Evolutionary conservation across 2,329 filamentous ascomycete species (phyloP).

Genomic region (Zymoseptoria pseudotritici): DNA sequence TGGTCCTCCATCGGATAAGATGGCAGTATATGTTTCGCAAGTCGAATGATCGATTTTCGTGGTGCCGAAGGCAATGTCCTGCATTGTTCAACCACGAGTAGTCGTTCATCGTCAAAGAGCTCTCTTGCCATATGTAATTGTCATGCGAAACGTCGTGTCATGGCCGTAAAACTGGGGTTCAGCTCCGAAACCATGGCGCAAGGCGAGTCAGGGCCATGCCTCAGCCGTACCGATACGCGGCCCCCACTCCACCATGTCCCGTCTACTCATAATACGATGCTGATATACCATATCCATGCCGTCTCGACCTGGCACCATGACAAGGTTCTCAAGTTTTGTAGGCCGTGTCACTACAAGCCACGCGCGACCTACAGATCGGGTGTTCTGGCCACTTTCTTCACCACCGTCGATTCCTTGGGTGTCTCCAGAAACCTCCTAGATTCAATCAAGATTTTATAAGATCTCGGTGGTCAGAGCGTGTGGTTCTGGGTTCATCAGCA

Average conservation of each 20-base stretch:
- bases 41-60: not conserved
- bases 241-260: not conserved
- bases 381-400: no score
- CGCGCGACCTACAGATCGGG: no score
- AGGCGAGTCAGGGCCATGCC: not conserved
- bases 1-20: not conserved
- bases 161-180: not conserved
- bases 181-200: not conserved
- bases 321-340: not conserved
- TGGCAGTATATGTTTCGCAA: no score
- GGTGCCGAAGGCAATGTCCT: not conserved
- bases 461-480: not conserved
- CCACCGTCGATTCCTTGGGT: not conserved
- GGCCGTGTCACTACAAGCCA: not conserved
- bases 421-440: not conserved
- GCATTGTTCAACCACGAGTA: no score
- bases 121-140: not conserved
- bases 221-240: not conserved
- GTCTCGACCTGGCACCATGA: not conserved
- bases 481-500: not conserved
- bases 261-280: not conserved
- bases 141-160: not conserved
- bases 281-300: not conserved
- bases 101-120: not conserved
- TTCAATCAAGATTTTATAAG: not conserved